Evolutionary conservation across 164 flowering plant species (phyloP).

Genomic region (Pachysandra terminalis): DNA sequence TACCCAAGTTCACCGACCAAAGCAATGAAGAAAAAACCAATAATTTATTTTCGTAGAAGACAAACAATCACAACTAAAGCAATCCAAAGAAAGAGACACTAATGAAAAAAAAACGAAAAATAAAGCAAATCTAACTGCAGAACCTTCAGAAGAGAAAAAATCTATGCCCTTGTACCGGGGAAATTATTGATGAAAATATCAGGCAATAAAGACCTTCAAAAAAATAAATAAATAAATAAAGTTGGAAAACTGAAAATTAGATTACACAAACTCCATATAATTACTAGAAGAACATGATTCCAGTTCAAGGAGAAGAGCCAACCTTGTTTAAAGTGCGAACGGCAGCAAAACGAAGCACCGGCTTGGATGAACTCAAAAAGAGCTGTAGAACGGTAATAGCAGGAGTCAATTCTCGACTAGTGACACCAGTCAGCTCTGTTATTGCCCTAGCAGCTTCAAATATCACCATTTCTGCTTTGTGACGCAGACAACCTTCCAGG

Average conservation of each 20-base stretch:
- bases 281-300: not conserved
- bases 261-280: not conserved
- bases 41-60: no score
- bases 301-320: not conserved
- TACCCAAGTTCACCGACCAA: no score
- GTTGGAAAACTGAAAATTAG: not conserved
- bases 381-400: slow-evolving; percentile 85
- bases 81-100: no score
- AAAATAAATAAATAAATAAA: no score
- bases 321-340: slow-evolving; percentile 85
- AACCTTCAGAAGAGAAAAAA: no score
- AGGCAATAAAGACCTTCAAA: no score
- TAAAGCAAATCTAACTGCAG: no score
- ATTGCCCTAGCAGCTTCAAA: slow-evolving; percentile 85
- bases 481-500: slow-evolving; percentile 77
- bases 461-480: slow-evolving; percentile 86
- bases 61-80: no score
- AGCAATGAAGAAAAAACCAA: no score
- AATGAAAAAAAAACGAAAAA: no score
- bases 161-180: not conserved
- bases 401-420: slow-evolving; percentile 69
- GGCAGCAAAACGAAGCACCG: slow-evolving; percentile 83
- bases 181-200: no score
- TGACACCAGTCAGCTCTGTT: slow-evolving; percentile 72
- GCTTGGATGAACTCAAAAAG: slow-evolving; percentile 77